Percentiles rank a stretch among this genome's conserved stretches.
phyloP scores from a whole-genome alignment of 345 rosid species.

The Eucalyptus virginea region DNA sequence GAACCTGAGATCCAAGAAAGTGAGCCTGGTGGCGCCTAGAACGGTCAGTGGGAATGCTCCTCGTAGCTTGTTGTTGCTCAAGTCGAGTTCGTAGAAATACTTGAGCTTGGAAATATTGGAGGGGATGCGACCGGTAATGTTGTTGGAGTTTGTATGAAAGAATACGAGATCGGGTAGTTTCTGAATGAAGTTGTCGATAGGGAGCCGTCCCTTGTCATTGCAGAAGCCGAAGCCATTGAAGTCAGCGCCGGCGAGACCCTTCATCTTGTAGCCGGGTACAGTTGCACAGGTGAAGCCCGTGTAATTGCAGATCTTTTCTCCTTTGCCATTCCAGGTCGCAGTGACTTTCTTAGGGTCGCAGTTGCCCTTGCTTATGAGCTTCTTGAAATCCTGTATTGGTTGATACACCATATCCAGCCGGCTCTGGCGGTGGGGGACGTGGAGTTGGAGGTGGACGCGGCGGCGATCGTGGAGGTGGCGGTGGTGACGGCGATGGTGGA shows the following conservation, averaged over 20 bases:
- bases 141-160: slow-evolving; percentile 33
- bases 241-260: slow-evolving; percentile 8
- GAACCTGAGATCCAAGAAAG: slow-evolving; percentile 46
- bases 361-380: neutral
- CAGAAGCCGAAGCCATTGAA: slow-evolving; percentile 18
- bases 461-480: neutral
- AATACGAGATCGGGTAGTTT: slow-evolving; percentile 12
- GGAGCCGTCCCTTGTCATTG: neutral
- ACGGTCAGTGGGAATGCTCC: slow-evolving; percentile 24
- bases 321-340: slow-evolving; percentile 13
- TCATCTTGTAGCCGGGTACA: slow-evolving; percentile 1
- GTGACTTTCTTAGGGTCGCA: slow-evolving; percentile 2
- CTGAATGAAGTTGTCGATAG: slow-evolving; percentile 8
- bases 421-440: fast-evolving
- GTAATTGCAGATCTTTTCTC: slow-evolving; percentile 10
- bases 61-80: slow-evolving; percentile 32
- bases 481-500: neutral
- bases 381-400: neutral
- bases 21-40: slow-evolving; percentile 4
- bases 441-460: neutral
- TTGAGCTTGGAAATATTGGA: neutral
- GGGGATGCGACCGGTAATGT: slow-evolving; percentile 1
- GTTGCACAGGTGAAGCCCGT: slow-evolving; percentile 17
- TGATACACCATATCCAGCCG: neutral
- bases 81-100: slow-evolving; percentile 35